Percentiles rank a stretch among this genome's conserved stretches.
These are phyloP conservation scores for Elongisporangium undulatum DNA, from an alignment of 352 stramenopile species.

Conservation along the genomic window DNA sequence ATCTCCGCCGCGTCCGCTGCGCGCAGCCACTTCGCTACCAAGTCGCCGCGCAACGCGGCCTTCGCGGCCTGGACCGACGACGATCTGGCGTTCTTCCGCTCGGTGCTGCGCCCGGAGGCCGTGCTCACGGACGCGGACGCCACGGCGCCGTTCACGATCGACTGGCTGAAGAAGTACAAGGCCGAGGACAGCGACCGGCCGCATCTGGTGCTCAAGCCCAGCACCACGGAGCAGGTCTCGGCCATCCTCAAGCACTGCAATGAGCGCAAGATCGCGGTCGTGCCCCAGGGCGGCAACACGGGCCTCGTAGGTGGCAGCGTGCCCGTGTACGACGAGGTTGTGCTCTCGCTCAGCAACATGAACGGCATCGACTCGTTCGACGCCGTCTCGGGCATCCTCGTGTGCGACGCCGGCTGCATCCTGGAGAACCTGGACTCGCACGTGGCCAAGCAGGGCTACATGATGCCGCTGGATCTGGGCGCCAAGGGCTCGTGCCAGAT, in stretches of 20 bases:
- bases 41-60: slow-evolving; percentile 29
- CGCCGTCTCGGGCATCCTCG: slow-evolving; percentile 71
- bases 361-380: slow-evolving; percentile 92
- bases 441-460: slow-evolving; percentile 78
- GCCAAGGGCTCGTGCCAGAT: slow-evolving; percentile 98
- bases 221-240: slow-evolving; percentile 85
- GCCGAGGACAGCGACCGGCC: too few relatives aligned
- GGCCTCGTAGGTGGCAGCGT: slow-evolving; percentile 94
- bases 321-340: slow-evolving; percentile 90
- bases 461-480: slow-evolving; percentile 95
- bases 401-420: slow-evolving; percentile 91
- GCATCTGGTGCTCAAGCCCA: slow-evolving; percentile 88
- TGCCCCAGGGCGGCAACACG: slow-evolving; percentile 97
- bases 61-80: slow-evolving; percentile 55
- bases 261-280: slow-evolving; percentile 82
- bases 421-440: slow-evolving; percentile 92
- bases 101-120: slow-evolving; percentile 48
- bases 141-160: slow-evolving; percentile 62
- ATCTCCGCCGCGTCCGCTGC: neutral
- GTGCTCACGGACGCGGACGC: slow-evolving; percentile 71
- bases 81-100: slow-evolving; percentile 63
- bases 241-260: slow-evolving; percentile 93
- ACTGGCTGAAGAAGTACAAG: slow-evolving; percentile 88
- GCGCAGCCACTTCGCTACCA: slow-evolving; percentile 12
- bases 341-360: slow-evolving; percentile 91